Base-by-base conservation (phyloP, 805 yeast genomes). In the Blastobotrys peoriensis region DNA sequence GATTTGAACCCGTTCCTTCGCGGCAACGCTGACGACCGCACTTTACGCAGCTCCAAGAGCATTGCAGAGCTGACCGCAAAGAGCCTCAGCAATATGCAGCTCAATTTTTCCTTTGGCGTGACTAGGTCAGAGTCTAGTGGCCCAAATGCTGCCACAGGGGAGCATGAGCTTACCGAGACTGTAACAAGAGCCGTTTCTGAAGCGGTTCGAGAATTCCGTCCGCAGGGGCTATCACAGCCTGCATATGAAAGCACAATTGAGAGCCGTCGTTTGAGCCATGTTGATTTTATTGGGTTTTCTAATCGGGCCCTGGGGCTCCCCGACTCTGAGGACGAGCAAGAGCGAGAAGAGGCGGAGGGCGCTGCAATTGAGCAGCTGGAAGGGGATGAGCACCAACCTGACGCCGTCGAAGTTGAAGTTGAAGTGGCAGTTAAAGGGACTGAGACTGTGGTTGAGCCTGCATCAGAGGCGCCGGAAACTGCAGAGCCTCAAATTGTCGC, bases 261-360 rank as follows among this genome's bases (percentile, higher is more conserved):
- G 30, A 8, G 13, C 10, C 30, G 30, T 25, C 8, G 13, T 25
- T 8, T 13, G 8, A 25, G 30, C 13, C 8, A 25, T 4, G 35
- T 41, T 28, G 25, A 41, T 6, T 35, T 41, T 17, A 19, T 41
- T 19, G 38, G 44, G 19, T 41, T 34, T 21, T 41, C 42, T 5
- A 18, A 38, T 22, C 25, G 28, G 25, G 37, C 43, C 17, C 36
- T 33, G 10, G 23, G 37, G 16, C 6, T 27, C 18, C 38, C 22
- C 3, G 25, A 38, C 3, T 13, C 27, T 4, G 45, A 33, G 18
- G 48, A 43, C 10, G 45, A 21, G 30, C 40, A 40, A n/a, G 30
- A 37, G 36, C 28, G 34, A 36, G 23, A 36, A 18, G 41, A 36
- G 38, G 33, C 40, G 16, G 18, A 13, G 5, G 47, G 3, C 4